Evolutionary conservation across 2,329 filamentous ascomycete genomes (phyloP).

Genomic region (Penicillium expansum): DNA sequence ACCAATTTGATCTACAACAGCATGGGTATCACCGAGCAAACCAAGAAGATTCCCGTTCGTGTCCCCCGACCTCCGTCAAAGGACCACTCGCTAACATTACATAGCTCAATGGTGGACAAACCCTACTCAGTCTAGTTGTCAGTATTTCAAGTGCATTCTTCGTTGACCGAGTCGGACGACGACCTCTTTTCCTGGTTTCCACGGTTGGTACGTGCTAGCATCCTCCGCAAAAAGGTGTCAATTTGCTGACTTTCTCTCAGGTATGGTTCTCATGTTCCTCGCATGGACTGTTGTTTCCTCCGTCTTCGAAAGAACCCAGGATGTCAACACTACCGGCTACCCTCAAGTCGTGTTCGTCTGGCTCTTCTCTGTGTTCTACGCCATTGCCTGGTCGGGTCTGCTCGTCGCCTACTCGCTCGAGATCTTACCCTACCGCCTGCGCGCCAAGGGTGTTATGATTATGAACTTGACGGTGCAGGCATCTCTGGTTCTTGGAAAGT

Average conservation of each 20-base stretch:
- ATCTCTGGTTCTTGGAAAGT: slow-evolving; percentile 60
- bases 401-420: slow-evolving; percentile 30
- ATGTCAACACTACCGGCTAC: slow-evolving; percentile 17
- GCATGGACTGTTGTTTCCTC: slow-evolving; percentile 52
- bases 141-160: slow-evolving; percentile 56
- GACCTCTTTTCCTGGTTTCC: slow-evolving; percentile 54
- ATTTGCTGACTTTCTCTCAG: not conserved
- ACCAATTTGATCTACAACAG: slow-evolving; percentile 61
- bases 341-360: slow-evolving; percentile 25
- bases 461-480: slow-evolving; percentile 52
- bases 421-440: slow-evolving; percentile 38
- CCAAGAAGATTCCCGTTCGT: slow-evolving; percentile 55
- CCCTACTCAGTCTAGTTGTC: slow-evolving; percentile 58
- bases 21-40: slow-evolving; percentile 58
- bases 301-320: slow-evolving; percentile 42
- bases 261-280: slow-evolving; percentile 47
- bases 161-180: slow-evolving; percentile 56
- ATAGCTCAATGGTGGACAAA: slow-evolving; percentile 55
- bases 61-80: not conserved
- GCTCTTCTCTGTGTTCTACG: slow-evolving; percentile 32
- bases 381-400: slow-evolving; percentile 30
- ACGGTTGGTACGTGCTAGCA: slow-evolving; percentile 28
- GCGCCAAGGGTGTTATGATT: slow-evolving; percentile 43
- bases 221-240: too few relatives aligned
- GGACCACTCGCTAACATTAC: slow-evolving; percentile 23